A percentile compares a stretch with the other conserved stretches of the same genome.
phyloP scores from a whole-genome alignment of 208 protist genomes.

The Wallacemonas sp. region DNA sequence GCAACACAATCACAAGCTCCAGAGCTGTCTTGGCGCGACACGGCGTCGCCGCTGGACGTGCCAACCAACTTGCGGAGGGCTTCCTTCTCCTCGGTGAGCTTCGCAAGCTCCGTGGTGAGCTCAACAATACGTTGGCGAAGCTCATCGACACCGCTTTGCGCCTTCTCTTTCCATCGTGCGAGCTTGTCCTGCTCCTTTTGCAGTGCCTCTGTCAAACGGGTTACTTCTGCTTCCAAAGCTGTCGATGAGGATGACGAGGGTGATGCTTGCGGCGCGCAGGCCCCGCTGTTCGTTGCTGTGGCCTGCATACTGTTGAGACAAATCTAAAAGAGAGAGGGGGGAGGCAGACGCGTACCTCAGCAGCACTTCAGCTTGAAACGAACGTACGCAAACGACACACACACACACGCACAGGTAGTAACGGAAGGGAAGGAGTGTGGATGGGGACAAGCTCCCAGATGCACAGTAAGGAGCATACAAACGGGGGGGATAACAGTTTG shows the following conservation, averaged over 20 bases:
- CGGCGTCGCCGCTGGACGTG: not conserved
- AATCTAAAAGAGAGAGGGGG: not conserved
- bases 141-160: slow-evolving; percentile 74
- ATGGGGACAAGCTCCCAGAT: not conserved
- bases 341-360: not conserved
- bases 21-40: too few relatives aligned
- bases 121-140: slow-evolving; percentile 61
- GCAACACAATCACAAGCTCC: not conserved
- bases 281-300: not conserved
- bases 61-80: not conserved
- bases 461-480: too few relatives aligned
- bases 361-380: not conserved
- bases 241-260: not conserved
- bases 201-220: slow-evolving; percentile 48
- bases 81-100: not conserved
- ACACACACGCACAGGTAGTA: not conserved
- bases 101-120: slow-evolving; percentile 40
- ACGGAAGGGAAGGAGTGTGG: not conserved
- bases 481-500: too few relatives aligned
- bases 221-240: slow-evolving; percentile 18
- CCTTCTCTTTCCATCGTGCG: slow-evolving; percentile 69
- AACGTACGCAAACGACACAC: not conserved
- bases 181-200: slow-evolving; percentile 61
- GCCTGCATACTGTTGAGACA: too few relatives aligned
- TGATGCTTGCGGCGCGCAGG: too few relatives aligned